Conservation (phyloP, 2,329 filamentous ascomycete genomes). For the Fusarium sp. region DNA sequence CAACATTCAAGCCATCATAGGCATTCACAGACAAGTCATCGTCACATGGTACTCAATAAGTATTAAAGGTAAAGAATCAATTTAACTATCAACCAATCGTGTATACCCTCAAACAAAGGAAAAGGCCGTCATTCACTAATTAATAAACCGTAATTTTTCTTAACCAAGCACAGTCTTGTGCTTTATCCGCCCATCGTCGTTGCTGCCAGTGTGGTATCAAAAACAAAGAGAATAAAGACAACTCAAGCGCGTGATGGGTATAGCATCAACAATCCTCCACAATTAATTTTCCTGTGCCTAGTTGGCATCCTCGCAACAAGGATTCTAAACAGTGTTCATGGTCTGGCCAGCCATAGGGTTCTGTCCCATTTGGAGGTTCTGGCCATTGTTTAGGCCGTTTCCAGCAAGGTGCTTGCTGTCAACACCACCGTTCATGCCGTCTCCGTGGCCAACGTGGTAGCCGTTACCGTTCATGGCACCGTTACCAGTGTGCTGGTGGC, state of each 20-base stretch:
- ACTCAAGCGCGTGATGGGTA: conserved; percentile 41
- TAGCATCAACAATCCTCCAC: conserved; percentile 33
- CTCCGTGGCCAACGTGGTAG: conserved; percentile 18
- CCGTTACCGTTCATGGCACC: conserved; percentile 35
- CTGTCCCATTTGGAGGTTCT: conserved; percentile 12
- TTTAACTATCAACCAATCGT: conserved; percentile 36
- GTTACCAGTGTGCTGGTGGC: conserved; percentile 24
- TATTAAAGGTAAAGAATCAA: conserved; percentile 22
- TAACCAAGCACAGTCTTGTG: conserved; percentile 26
- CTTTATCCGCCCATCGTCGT: conserved; percentile 30
- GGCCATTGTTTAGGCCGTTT: conserved; percentile 10
- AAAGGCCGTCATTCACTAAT: conserved; percentile 29
- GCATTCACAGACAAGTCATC: background rate
- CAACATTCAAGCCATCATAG: background rate
- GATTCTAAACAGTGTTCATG: conserved; percentile 34
- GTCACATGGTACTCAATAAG: background rate
- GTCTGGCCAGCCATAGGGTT: conserved; percentile 26
- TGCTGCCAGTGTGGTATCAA: conserved; percentile 39
- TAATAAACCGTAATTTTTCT: conserved; percentile 23
- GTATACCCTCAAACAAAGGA: conserved; percentile 37
- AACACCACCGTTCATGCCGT: conserved; percentile 29
- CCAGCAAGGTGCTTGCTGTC: conserved; percentile 32
- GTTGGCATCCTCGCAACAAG: conserved; percentile 4
- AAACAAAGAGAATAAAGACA: conserved; percentile 34
- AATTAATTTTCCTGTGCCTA: conserved; percentile 3